Base-by-base conservation (phyloP, 345 rosid genomes). In the Combretum micranthum region DNA sequence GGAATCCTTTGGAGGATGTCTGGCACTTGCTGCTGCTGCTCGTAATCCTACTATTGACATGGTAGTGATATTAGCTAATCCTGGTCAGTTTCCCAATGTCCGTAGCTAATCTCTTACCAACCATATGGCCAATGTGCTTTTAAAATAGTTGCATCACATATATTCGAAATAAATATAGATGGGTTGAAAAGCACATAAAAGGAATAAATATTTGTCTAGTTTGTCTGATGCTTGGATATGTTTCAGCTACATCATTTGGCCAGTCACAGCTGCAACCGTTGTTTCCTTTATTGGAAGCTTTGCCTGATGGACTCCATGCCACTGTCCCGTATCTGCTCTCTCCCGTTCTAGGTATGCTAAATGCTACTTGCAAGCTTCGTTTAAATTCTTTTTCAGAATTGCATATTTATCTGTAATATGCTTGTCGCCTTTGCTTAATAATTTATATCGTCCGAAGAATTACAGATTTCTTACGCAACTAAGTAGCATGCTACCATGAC, bases 1-100 rank as follows among this genome's bases (percentile, higher is more conserved):
- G 3, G 98, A 92, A 65, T 92, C 98, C 47, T 72, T 88, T 64
- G 98, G 98, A 77, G 96, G 90, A 64, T 88, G 96, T 73, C 66
- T 91, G 52, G 95, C 90, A 88, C 69, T 73, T 32, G 39, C 39
- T 32, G 39, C 8, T 32, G 8, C 39, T 32, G 39, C 39, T 32
- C 39, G 39, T 6, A 32, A 32, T 5, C 39, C 39, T 32, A 32
- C 39, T 10, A 6, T 32, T 10, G 9, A 32, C 39, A 1, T 92
- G 58, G 82, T 88, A 46, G 44, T 88, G 44, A 47, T 88, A 71
- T 77, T 92, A 59, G 78, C 49, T 47, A 83, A 92, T 71, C 96
- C 98, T 47, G 93, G 96, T 86, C 37, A 47, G 82, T 32, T 64
- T 68, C 58, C 44, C 44, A 17, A 20, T 49, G 39, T 19, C 39